Evolutionary conservation across 805 yeast genomes (phyloP).

Genomic region (Yamadazyma scolyti): DNA sequence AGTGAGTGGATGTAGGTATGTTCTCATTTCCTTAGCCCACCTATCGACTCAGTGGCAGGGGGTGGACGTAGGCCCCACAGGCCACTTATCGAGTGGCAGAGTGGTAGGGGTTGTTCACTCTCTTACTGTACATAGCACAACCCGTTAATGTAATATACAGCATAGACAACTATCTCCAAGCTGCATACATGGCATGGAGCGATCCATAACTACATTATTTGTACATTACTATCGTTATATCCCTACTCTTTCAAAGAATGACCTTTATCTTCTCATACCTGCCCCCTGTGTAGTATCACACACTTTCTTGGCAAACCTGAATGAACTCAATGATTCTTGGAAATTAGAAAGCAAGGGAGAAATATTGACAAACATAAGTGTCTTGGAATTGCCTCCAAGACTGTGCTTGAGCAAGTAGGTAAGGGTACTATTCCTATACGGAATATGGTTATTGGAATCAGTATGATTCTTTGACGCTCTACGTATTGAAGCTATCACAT

Average conservation of each 20-base stretch:
- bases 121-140: no score
- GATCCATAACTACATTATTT: no score
- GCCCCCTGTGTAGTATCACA: slow-evolving; percentile 43
- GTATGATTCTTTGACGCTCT: slow-evolving; percentile 17
- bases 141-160: no score
- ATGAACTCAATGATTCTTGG: slow-evolving; percentile 77
- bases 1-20: not conserved
- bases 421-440: slow-evolving; percentile 68
- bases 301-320: slow-evolving; percentile 86
- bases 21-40: no score
- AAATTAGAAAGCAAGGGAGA: slow-evolving; percentile 63
- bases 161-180: no score
- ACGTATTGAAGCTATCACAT: slow-evolving; percentile 74
- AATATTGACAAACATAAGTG: slow-evolving; percentile 88
- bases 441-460: slow-evolving; percentile 47
- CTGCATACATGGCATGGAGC: no score
- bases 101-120: no score
- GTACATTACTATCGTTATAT: no score
- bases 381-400: slow-evolving; percentile 79
- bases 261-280: not conserved
- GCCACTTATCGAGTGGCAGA: no score
- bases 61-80: no score
- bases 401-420: slow-evolving; percentile 85
- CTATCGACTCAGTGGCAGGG: no score
- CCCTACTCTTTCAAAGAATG: not conserved